Conservation (phyloP, 805 yeast species). For the Diddensiella santjacobensis region DNA sequence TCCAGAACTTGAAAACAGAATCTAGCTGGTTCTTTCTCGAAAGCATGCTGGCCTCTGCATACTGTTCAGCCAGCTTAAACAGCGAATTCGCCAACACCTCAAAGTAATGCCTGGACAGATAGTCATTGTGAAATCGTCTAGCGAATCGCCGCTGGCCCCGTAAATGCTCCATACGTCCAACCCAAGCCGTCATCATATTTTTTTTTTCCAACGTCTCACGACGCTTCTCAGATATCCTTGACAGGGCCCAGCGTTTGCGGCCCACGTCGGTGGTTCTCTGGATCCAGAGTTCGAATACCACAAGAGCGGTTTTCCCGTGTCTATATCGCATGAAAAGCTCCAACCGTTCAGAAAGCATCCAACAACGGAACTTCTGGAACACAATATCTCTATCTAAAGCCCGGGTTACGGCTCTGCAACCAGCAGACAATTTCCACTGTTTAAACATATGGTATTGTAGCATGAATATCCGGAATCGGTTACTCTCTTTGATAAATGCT, state of each 20-base stretch:
- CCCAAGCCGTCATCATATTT: neutral
- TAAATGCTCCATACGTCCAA: neutral
- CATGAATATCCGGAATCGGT: conserved; percentile 17
- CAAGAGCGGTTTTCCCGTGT: neutral
- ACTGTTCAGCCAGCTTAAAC: neutral
- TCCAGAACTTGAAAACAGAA: neutral
- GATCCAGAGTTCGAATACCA: conserved; percentile 11
- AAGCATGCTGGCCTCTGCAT: neutral
- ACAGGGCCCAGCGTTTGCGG: neutral
- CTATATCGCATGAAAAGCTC: conserved; percentile 6
- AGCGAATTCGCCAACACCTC: neutral
- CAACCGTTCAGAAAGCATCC: conserved; percentile 14
- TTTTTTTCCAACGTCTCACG: neutral
- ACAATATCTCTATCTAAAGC: conserved; percentile 1
- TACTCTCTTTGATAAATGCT: conserved; percentile 12
- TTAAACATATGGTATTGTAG: conserved; percentile 8
- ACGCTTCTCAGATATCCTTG: neutral
- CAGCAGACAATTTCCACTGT: conserved; percentile 14
- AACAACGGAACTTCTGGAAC: conserved; percentile 5
- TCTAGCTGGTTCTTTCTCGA: neutral
- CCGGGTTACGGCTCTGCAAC: neutral
- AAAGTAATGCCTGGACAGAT: neutral
- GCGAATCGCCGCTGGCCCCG: neutral
- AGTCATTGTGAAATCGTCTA: neutral
- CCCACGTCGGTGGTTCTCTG: neutral